Evolutionary conservation across 495 filamentous ascomycete species (phyloP).

Genomic region (Penicillium maclennaniae): DNA sequence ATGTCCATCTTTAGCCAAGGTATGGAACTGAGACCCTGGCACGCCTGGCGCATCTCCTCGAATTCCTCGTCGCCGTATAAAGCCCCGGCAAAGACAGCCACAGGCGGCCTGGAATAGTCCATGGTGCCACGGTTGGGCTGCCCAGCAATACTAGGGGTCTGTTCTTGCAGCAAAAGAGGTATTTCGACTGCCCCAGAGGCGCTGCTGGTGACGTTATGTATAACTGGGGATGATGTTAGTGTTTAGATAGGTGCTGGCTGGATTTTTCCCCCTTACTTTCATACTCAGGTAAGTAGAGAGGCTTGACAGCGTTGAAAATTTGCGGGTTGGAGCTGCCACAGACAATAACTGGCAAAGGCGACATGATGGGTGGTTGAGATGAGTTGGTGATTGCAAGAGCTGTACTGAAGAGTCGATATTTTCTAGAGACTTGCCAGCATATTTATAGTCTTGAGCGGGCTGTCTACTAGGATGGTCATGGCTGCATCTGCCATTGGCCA

Average conservation of each 20-base stretch:
- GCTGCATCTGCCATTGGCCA: background rate
- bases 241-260: background rate
- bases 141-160: slow-evolving; percentile 11
- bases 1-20: slow-evolving; percentile 34
- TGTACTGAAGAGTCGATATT: background rate
- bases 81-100: slow-evolving; percentile 29
- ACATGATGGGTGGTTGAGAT: slow-evolving; percentile 11
- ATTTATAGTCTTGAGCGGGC: background rate
- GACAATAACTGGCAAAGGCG: slow-evolving; percentile 24
- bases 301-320: slow-evolving; percentile 24
- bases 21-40: slow-evolving; percentile 17
- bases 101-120: slow-evolving; percentile 25
- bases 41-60: slow-evolving; percentile 21
- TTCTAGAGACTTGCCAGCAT: background rate
- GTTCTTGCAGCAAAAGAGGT: slow-evolving; percentile 23
- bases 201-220: slow-evolving; percentile 25
- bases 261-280: slow-evolving; percentile 18
- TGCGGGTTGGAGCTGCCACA: slow-evolving; percentile 22
- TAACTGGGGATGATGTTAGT: slow-evolving; percentile 17
- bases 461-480: background rate
- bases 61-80: slow-evolving; percentile 26
- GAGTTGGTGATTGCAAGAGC: slow-evolving; percentile 3
- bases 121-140: slow-evolving; percentile 23
- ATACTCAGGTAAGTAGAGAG: slow-evolving; percentile 29
- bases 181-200: slow-evolving; percentile 18